phyloP scores from a whole-genome alignment of 345 rosid genomes.

The Geranium rotundifolium region DNA sequence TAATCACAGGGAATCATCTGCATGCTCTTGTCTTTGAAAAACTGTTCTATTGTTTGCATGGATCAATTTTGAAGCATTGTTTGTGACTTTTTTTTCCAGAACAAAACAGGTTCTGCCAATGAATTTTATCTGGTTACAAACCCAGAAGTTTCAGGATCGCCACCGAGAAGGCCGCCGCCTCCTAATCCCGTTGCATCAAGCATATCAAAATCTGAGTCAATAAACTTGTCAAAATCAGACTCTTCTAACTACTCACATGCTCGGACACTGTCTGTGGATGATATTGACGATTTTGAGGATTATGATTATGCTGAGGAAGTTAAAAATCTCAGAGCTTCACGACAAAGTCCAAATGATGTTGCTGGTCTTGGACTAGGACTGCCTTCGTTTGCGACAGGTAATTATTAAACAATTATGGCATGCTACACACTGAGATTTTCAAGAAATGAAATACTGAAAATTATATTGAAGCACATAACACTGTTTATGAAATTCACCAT shows the following conservation, averaged over 20 bases:
- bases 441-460: not conserved
- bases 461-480: not conserved
- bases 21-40: not conserved
- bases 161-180: conserved; percentile 89
- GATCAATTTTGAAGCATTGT: not conserved
- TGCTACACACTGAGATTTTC: not conserved
- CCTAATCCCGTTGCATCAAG: conserved; percentile 40
- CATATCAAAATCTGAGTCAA: conserved; percentile 50
- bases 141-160: conserved; percentile 78
- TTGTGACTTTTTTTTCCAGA: conserved; percentile 37
- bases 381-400: conserved; percentile 86
- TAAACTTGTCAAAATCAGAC: conserved; percentile 15
- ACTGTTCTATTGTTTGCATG: not conserved
- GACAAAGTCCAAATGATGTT: conserved; percentile 57
- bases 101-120: conserved; percentile 45
- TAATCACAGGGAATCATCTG: not conserved
- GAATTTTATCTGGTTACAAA: conserved; percentile 88
- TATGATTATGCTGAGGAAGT: conserved; percentile 58
- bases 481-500: no score
- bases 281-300: conserved; percentile 92
- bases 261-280: conserved; percentile 86
- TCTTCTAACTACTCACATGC: conserved; percentile 57
- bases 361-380: conserved; percentile 61
- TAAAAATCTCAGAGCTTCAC: conserved; percentile 51
- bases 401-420: conserved; percentile 1